phyloP scores from a whole-genome alignment of 1,284 basidiomycete genomes.

The Golubevia pallescens region DNA sequence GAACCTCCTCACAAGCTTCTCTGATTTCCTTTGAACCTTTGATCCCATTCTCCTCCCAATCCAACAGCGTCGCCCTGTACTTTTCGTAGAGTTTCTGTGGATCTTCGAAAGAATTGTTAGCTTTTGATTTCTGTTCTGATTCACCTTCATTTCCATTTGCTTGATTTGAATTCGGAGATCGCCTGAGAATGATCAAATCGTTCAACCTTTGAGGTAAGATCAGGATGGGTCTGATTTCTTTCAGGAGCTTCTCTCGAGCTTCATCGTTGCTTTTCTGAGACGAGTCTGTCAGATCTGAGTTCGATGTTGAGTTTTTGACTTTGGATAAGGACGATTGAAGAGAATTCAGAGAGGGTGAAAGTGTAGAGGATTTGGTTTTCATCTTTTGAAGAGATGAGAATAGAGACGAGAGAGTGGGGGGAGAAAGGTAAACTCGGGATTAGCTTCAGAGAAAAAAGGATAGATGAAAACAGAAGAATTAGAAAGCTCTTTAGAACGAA shows the following conservation, averaged over 20 bases:
- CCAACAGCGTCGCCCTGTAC: slow-evolving; percentile 36
- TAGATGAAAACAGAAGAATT: no score
- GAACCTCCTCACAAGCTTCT: slow-evolving; percentile 31
- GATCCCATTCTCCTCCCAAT: slow-evolving; percentile 39
- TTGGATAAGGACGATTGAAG: slow-evolving; percentile 27
- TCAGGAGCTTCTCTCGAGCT: slow-evolving; percentile 16
- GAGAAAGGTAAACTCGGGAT: no score
- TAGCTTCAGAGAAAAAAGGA: no score
- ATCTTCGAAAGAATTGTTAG: slow-evolving; percentile 28
- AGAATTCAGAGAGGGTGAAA: slow-evolving; percentile 31
- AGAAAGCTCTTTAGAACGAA: no score
- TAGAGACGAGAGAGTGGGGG: no score
- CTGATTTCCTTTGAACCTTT: slow-evolving; percentile 32
- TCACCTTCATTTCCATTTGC: not conserved
- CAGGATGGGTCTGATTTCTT: slow-evolving; percentile 33
- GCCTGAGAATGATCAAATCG: slow-evolving; percentile 21
- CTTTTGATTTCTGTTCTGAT: not conserved
- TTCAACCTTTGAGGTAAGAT: slow-evolving; percentile 31
- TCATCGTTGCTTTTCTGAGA: not conserved
- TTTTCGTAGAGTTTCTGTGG: slow-evolving; percentile 40
- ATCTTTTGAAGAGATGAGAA: not conserved
- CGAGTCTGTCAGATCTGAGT: slow-evolving; percentile 19
- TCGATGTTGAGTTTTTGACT: slow-evolving; percentile 29
- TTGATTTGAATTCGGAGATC: no score
- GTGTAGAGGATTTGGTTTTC: slow-evolving; percentile 8